Evolutionary conservation across 805 yeast species (phyloP), one percentile per base, ranked within the genome.

Genomic region (Wickerhamiella azyma): DNA sequence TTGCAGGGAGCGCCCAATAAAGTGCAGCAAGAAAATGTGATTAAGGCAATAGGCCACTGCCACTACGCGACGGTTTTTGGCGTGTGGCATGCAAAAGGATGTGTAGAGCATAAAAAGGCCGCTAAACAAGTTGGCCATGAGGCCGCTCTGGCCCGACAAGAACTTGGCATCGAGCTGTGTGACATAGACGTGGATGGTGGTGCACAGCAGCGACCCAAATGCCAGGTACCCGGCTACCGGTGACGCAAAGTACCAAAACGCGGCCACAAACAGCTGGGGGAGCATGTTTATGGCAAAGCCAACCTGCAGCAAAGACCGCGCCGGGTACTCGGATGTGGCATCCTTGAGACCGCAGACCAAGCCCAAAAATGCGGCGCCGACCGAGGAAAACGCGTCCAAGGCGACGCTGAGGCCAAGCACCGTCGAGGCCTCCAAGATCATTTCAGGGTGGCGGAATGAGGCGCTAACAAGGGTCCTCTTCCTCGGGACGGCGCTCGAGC

Each of bases 151-250:
- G 26, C 58, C 61, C 30, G 54, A 41, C 6, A 41, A 50, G 17
- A 39, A 14, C 18, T 29, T 30, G 13, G 50, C 38, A 39, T 49
- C 52, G 35, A 53, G 59, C 16, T 88, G 77, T 0, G 95, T 82
- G 50, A 85, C 80, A 58, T 81, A 85, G 3, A 81, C 86, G 85
- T 88, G 80, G 5, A 92, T 92, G 57, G 89, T 88, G 55, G 89
- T 81, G 0, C 88, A 75, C 35, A 81, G 70, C 0, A 92, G 81
- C 63, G 94, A 71, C 1, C 76, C 39, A 2, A 78, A 47, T 16
- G 94, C 94, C 50, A 19, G 70, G 73, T 41, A 67, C 52, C 38
- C 33, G 2, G 56, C 37, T 1, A 26, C 10, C 9, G 32, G 18
- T 5, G 50, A 45, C 19, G 37, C 2, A 10, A 52, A 21, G 19